These are phyloP conservation scores for Agarophyton chilense DNA, from an alignment of 23 red algal genomes.

Conservation along the genomic window DNA sequence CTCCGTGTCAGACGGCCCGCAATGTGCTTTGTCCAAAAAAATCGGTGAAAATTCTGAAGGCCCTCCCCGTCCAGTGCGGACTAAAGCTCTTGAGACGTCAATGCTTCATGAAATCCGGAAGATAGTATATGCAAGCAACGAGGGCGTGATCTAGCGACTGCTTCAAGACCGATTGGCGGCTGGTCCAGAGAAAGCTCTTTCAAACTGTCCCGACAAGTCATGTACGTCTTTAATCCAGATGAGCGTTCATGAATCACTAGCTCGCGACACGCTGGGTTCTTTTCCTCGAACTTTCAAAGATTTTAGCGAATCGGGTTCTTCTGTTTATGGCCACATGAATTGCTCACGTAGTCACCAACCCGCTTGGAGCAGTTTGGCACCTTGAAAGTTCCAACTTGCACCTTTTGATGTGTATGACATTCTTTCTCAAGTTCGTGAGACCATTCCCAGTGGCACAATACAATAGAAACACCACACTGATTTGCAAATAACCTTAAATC, in stretches of 20 bases:
- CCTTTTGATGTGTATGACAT: slow-evolving; percentile 17
- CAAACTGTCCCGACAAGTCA: slow-evolving; percentile 25
- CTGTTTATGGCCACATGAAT: slow-evolving; percentile 41
- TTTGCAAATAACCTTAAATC: not conserved
- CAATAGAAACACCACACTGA: slow-evolving; percentile 26
- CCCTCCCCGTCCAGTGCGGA: slow-evolving; percentile 19
- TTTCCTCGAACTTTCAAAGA: slow-evolving; percentile 26
- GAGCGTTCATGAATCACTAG: slow-evolving; percentile 36
- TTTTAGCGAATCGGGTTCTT: not conserved
- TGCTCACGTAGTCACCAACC: slow-evolving; percentile 48
- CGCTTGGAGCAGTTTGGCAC: slow-evolving; percentile 4
- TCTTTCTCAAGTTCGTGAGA: slow-evolving; percentile 9
- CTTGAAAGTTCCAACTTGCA: not conserved
- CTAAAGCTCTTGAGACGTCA: slow-evolving; percentile 22
- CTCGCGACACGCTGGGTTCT: not conserved
- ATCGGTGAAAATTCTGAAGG: not conserved
- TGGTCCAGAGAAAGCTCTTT: slow-evolving; percentile 26
- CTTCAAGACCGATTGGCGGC: slow-evolving; percentile 32
- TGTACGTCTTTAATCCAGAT: slow-evolving; percentile 40
- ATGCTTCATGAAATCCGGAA: slow-evolving; percentile 44
- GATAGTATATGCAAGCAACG: slow-evolving; percentile 45
- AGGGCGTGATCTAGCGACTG: slow-evolving; percentile 36
- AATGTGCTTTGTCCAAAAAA: slow-evolving; percentile 6
- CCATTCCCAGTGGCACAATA: slow-evolving; percentile 27
- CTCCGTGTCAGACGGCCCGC: slow-evolving; percentile 51